Evolutionary conservation across 1,139 yeast species (phyloP).

Genomic region (Kurtzmaniella quercitrusa): DNA sequence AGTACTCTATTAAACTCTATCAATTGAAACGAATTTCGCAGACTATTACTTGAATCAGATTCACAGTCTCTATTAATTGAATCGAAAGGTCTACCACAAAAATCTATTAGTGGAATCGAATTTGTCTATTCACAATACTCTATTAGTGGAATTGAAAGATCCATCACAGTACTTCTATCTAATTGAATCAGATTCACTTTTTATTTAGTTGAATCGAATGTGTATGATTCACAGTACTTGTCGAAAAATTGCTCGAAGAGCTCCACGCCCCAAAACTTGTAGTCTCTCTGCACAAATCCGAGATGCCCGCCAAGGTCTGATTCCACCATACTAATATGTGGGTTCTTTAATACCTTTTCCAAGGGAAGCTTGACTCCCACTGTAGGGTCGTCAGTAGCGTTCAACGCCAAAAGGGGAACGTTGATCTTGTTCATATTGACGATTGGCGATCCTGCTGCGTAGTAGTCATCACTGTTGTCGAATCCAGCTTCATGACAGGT

Average conservation of each 20-base stretch:
- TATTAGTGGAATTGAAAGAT: too few relatives aligned
- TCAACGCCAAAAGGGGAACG: conserved; percentile 66
- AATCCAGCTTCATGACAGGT: conserved; percentile 78
- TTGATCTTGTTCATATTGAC: conserved; percentile 50
- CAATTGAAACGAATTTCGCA: too few relatives aligned
- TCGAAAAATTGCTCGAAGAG: conserved; percentile 60
- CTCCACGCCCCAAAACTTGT: conserved; percentile 70
- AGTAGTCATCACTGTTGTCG: conserved; percentile 66
- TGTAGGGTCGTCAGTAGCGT: conserved; percentile 82
- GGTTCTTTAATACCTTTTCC: conserved; percentile 23
- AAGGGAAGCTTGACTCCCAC: conserved; percentile 47
- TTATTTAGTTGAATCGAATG: too few relatives aligned
- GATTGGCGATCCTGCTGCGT: conserved; percentile 63
- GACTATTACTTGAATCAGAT: too few relatives aligned
- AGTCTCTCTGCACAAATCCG: conserved; percentile 53
- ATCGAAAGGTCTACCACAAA: too few relatives aligned
- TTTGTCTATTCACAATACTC: too few relatives aligned
- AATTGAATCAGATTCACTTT: too few relatives aligned
- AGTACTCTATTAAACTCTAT: too few relatives aligned
- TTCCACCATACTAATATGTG: conserved; percentile 32
- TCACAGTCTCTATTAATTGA: too few relatives aligned
- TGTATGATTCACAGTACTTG: conserved; percentile 38
- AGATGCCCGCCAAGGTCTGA: conserved; percentile 58
- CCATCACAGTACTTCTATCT: too few relatives aligned
- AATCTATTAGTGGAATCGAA: too few relatives aligned